Percentiles rank a stretch among this genome's conserved stretches.
phyloP scores from a whole-genome alignment of 208 protist genomes.

The Leishmania martiniquensis region DNA sequence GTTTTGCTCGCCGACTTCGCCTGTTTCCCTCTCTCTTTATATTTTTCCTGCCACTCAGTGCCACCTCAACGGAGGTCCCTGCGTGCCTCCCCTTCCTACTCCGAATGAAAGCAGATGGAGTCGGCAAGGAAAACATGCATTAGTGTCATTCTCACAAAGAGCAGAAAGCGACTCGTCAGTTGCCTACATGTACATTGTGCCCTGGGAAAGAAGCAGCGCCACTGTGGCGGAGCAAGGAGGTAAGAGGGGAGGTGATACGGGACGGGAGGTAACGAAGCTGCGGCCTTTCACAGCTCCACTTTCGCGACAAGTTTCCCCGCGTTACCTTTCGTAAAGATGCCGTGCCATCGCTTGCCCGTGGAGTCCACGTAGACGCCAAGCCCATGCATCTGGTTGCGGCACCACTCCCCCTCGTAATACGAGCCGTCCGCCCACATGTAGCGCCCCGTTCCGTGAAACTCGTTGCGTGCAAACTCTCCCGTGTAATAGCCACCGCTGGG shows the following conservation, averaged over 20 bases:
- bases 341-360: constrained; percentile 73
- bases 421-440: constrained; percentile 91
- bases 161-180: background rate
- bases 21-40: background rate
- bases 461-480: constrained; percentile 55
- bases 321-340: constrained; percentile 67
- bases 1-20: background rate
- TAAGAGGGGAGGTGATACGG: background rate
- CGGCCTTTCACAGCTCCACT: constrained; percentile 39
- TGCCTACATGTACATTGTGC: background rate
- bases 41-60: background rate
- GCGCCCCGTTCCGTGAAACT: constrained; percentile 69
- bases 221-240: background rate
- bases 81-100: background rate
- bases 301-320: constrained; percentile 54
- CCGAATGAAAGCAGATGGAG: background rate
- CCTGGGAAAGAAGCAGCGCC: background rate
- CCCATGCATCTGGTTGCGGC: constrained; percentile 84
- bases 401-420: constrained; percentile 86
- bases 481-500: constrained; percentile 67
- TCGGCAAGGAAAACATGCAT: background rate
- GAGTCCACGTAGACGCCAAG: constrained; percentile 78
- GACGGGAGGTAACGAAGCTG: background rate
- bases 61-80: background rate
- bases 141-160: background rate